Evolutionary conservation across 441 rosid species (phyloP), one percentile per base, ranked within the genome.

Genomic region (Pelargonium myrrhifolium): DNA sequence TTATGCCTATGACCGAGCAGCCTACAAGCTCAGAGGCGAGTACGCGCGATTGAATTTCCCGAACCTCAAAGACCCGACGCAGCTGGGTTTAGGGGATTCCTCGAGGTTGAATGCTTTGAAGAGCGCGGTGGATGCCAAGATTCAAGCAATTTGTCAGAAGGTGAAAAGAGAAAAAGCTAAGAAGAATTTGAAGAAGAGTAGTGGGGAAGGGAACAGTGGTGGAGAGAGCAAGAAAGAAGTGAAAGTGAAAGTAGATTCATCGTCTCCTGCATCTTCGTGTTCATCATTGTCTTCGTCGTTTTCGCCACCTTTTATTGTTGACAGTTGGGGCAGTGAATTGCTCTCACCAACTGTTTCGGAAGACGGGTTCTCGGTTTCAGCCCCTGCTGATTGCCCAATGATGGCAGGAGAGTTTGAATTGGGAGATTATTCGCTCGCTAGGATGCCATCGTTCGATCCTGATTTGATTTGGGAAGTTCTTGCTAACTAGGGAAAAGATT

Each of bases 381-480:
- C 20, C n/a, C 55, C 55, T 0, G 80, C 78, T 7, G 89, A 82
- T 2, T 55, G 70, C 22, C 67, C 76, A 9, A 40, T 62, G 71
- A 21, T 58, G 69, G 66, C 67, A 40, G 86, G 76, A 45, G 87
- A 74, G 11, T 62, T 75, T 1, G 84, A 66, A 9, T 70, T 77
- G 56, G 90, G 83, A 55, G 88, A 80, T 47, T 88, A 82, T 42
- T 86, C 84, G 6, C 88, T 94, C 0, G 87, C 88, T 53, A 89
- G 88, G 74, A 78, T 94, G 90, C 99, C 97, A 1, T 94, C 99
- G 20, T 89, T 76, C 40, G 99, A 94, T 69, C 89, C 96, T 1
- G 99, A 94, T 65, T 82, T 89, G 76, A 85, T 91, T 4, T 94
- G 99, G 99, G 89, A 89, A 67, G 92, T 89, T 78, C 91, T 93